These are phyloP conservation scores for Brassica carinata DNA, from an alignment of 345 rosid species.

Conservation along the genomic window DNA sequence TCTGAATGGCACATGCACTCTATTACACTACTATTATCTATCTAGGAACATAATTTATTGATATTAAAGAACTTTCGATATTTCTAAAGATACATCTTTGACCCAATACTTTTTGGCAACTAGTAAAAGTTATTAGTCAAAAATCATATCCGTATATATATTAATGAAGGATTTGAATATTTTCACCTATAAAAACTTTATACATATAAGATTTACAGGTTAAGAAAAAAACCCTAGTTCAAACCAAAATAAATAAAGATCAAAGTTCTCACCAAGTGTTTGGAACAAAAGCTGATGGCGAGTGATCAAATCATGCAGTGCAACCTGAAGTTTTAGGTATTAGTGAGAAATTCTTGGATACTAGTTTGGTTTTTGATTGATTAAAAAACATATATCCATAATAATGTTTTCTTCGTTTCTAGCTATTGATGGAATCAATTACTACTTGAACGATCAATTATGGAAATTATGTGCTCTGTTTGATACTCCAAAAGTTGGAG, in stretches of 20 bases:
- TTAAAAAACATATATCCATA: too few species aligned
- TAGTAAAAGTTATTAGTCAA: not conserved
- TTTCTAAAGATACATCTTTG: not conserved
- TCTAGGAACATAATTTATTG: not conserved
- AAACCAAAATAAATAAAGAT: not conserved
- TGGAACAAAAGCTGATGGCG: not conserved
- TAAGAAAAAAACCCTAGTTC: too few species aligned
- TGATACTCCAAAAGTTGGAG: conserved; percentile 51
- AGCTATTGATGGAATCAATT: not conserved
- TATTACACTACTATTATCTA: not conserved
- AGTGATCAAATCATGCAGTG: not conserved
- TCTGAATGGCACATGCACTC: not conserved
- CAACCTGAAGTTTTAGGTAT: not conserved
- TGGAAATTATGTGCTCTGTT: conserved; percentile 58
- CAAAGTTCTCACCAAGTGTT: not conserved
- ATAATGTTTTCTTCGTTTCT: not conserved
- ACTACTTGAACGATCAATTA: conserved; percentile 31
- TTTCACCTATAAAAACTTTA: not conserved
- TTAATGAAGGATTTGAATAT: not conserved
- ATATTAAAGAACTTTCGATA: not conserved
- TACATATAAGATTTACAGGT: not conserved
- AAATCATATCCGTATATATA: not conserved
- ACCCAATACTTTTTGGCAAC: not conserved
- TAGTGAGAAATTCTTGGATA: not conserved
- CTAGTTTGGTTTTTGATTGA: not conserved